Base-by-base conservation (phyloP, 2,329 filamentous ascomycete genomes). In the Colletotrichum echinochloae region DNA sequence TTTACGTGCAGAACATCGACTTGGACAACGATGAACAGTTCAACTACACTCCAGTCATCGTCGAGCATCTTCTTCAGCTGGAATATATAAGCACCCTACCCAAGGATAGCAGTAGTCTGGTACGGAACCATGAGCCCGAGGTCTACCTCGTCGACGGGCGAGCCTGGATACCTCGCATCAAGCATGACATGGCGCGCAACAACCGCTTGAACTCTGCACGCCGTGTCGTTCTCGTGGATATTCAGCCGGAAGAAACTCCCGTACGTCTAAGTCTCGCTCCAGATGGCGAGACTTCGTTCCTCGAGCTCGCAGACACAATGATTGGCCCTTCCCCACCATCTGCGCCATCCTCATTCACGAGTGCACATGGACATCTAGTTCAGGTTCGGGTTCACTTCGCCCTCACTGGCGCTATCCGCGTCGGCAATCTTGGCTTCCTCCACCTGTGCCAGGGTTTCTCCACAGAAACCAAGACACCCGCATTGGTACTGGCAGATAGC, bases 1-100 rank as follows among this genome's bases (percentile, higher is more conserved):
- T 62, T 16, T 37, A 65, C 6, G 14, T 68, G 12, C 71, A 71
- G 28, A 54, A 51, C 8, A 39, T 73, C 16, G 71, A 73, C 48
- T 26, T 73, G 1, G 71, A 71, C 16, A 11, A 51, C 18, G 41
- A 23, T 2, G 39, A 56, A 11, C 23, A 44, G n/a, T 11, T 28
- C 23, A 30, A 28, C 20, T 48, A 48, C 6, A 1, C 44, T n/a
- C 4, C n/a, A 26, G 5, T 28, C 20, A 33, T 67, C 2, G 41
- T 16, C 26, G 51, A 57, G 65, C 59, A 63, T 2, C 6, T 67
- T 16, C 0, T 30, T 0, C 39, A 23, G n/a, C 65, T 67, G 1
- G 65, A 67, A 49, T 51, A 57, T 41, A 18, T n/a, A 11, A 48
- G 1, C 2, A 48, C 8, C 30, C 14, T 20, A 20, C 5, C 28